A percentile compares a stretch with the other conserved stretches of the same genome.
These are phyloP conservation scores for Fusarium temperatum DNA, from an alignment of 2,329 filamentous ascomycete genomes.

Conservation along the genomic window DNA sequence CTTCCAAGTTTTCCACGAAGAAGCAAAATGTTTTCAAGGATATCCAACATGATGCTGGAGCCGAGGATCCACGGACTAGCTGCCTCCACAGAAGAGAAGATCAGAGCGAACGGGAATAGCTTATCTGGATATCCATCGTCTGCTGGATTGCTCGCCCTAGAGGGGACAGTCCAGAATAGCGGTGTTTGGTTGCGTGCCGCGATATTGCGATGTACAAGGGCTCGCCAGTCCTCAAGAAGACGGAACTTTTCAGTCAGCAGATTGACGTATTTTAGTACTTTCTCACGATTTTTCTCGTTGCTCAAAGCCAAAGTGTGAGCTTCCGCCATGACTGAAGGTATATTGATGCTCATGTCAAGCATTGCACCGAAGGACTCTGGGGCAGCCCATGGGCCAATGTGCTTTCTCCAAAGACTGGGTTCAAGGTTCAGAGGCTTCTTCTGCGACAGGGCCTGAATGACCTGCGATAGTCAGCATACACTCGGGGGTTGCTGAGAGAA, in stretches of 20 bases:
- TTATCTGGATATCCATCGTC: background rate
- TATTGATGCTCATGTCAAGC: background rate
- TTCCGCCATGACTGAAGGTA: background rate
- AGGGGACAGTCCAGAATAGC: background rate
- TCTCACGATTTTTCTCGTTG: accelerated
- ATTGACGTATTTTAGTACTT: accelerated
- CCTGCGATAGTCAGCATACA: background rate
- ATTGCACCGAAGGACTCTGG: background rate
- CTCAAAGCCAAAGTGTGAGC: background rate
- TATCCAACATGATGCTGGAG: background rate
- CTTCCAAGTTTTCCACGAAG: background rate
- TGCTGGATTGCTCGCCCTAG: background rate
- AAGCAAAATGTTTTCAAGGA: background rate
- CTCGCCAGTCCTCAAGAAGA: background rate
- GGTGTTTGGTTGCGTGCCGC: background rate
- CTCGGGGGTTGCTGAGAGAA: accelerated
- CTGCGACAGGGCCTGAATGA: background rate
- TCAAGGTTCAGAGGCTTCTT: background rate
- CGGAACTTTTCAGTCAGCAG: background rate
- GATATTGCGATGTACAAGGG: background rate
- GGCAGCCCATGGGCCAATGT: background rate
- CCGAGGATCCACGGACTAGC: background rate
- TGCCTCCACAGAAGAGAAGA: background rate
- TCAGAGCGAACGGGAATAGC: background rate
- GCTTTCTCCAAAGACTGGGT: background rate